Percentiles rank a stretch among this genome's conserved stretches.
Conservation (phyloP, 805 yeast genomes). For the Debaryomyces castellii region DNA sequence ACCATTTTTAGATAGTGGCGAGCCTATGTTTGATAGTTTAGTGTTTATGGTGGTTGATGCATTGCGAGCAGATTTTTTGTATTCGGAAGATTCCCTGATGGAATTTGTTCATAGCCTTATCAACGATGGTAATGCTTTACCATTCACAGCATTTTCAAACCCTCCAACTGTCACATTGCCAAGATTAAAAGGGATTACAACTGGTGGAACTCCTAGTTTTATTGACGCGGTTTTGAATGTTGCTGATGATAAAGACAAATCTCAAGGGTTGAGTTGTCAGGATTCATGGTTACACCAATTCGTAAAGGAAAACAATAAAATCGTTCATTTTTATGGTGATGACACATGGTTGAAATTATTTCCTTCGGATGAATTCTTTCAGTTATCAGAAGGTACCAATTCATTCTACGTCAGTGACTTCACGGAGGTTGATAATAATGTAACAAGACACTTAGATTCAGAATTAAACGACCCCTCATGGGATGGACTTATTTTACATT, state of each 20-base stretch:
- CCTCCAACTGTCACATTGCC: conserved; percentile 98
- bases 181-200: conserved; percentile 86
- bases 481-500: conserved; percentile 89
- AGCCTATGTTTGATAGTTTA: conserved; percentile 60
- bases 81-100: conserved; percentile 64
- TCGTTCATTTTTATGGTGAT: conserved; percentile 87
- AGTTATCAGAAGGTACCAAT: conserved; percentile 77
- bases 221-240: conserved; percentile 92
- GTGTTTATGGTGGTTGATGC: conserved; percentile 92
- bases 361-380: conserved; percentile 57
- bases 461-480: conserved; percentile 56
- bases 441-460: conserved; percentile 75
- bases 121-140: conserved; percentile 68
- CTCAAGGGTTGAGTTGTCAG: conserved; percentile 66
- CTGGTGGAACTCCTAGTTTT: conserved; percentile 93
- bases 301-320: conserved; percentile 31
- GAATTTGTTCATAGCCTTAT: conserved; percentile 62
- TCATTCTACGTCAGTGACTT: conserved; percentile 95
- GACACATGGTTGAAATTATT: conserved; percentile 96
- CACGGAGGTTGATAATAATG: conserved; percentile 90
- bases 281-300: conserved; percentile 89
- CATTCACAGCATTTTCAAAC: conserved; percentile 86
- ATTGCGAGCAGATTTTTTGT: conserved; percentile 83
- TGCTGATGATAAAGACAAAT: conserved; percentile 80
- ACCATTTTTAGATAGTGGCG: conserved; percentile 19